Evolutionary conservation across 1,284 basidiomycete species (phyloP).

Genomic region (Anthracocystis setariae): DNA sequence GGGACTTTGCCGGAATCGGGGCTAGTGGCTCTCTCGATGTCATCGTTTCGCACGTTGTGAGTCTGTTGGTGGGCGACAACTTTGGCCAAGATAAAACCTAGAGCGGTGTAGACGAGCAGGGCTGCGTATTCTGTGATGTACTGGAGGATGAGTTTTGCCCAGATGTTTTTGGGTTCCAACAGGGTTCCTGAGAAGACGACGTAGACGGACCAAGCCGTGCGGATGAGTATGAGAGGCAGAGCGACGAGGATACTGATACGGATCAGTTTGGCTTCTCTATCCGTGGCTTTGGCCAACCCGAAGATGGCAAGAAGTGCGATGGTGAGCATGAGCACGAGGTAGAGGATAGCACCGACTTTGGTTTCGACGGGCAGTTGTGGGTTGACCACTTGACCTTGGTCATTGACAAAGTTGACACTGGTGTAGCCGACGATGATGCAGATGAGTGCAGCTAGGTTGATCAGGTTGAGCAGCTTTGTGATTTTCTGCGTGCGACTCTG

Average conservation of each 20-base stretch:
- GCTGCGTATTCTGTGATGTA: constrained; percentile 18
- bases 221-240: constrained; percentile 14
- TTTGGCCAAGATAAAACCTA: constrained; percentile 12
- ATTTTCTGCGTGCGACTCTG: neutral
- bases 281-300: neutral
- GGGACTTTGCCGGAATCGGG: too few species aligned
- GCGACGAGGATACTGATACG: neutral
- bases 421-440: constrained; percentile 30
- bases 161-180: constrained; percentile 14
- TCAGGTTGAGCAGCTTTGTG: constrained; percentile 14
- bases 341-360: constrained; percentile 21
- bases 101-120: constrained; percentile 1
- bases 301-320: neutral
- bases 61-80: too few species aligned
- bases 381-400: neutral
- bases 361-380: constrained; percentile 9
- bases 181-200: constrained; percentile 1
- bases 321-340: constrained; percentile 12
- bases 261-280: constrained; percentile 5
- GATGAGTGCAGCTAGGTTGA: constrained; percentile 30
- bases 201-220: constrained; percentile 20
- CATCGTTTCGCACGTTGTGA: too few species aligned
- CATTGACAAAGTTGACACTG: constrained; percentile 5
- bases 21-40: too few species aligned
- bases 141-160: constrained; percentile 28